A percentile compares a stretch with the other conserved stretches of the same genome.
Conservation (phyloP, 2,329 filamentous ascomycete species). For the Colletotrichum siamense region DNA sequence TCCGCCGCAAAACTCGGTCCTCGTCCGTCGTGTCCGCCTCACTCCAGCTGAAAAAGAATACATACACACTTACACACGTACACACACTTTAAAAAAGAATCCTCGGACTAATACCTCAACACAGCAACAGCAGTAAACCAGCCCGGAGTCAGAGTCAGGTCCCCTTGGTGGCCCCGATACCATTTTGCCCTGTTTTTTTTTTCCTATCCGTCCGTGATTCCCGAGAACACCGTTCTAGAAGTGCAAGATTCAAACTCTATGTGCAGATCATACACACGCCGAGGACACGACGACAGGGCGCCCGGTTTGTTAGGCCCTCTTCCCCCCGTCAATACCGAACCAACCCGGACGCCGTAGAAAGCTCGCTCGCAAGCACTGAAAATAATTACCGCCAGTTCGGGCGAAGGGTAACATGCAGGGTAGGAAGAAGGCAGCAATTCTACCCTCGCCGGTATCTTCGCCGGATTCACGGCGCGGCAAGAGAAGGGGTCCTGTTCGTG, state of each 20-base stretch:
- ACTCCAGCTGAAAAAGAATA: not conserved
- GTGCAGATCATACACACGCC: slow-evolving; percentile 3
- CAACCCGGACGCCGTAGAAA: not conserved
- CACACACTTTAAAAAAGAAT: not conserved
- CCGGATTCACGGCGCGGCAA: not conserved
- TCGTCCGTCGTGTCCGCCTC: not conserved
- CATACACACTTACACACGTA: not conserved
- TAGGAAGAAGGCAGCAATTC: not conserved
- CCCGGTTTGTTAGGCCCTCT: not conserved
- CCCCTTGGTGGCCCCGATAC: not conserved
- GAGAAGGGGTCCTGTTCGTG: not conserved
- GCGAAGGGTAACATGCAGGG: not conserved
- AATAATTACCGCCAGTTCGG: not conserved
- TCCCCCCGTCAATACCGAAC: not conserved
- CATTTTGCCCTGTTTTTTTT: not conserved
- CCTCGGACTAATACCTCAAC: not conserved
- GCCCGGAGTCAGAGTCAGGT: not conserved
- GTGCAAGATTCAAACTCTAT: not conserved
- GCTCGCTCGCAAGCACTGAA: not conserved
- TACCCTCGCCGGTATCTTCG: not conserved
- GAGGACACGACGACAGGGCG: not conserved
- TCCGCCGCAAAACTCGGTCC: not conserved
- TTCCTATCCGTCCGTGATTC: not conserved
- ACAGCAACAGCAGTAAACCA: not conserved
- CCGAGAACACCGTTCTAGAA: slow-evolving; percentile 15